These are phyloP conservation scores for Candida tallmaniae DNA, from an alignment of 805 yeast species.

Conservation along the genomic window DNA sequence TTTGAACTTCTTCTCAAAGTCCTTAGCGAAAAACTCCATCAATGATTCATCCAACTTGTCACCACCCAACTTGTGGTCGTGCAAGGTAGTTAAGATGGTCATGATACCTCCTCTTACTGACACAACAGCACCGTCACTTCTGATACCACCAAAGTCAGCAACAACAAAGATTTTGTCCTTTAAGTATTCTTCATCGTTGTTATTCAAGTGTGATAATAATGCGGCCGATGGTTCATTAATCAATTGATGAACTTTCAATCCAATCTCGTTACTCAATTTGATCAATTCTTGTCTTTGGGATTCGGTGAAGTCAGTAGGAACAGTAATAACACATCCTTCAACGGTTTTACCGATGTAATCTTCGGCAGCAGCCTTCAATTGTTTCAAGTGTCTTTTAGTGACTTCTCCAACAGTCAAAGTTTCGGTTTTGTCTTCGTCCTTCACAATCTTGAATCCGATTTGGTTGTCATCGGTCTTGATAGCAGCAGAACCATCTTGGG, in stretches of 20 bases:
- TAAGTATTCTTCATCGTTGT: conserved; percentile 41
- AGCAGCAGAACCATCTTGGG: conserved; percentile 53
- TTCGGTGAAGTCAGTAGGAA: conserved; percentile 83
- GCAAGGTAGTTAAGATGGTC: conserved; percentile 82
- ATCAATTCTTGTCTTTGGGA: conserved; percentile 64
- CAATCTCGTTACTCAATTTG: conserved; percentile 63
- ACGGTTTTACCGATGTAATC: conserved; percentile 82
- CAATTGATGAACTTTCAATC: conserved; percentile 76
- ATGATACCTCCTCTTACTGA: conserved; percentile 91
- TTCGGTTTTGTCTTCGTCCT: conserved; percentile 48
- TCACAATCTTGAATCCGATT: conserved; percentile 59
- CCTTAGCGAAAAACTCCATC: conserved; percentile 82
- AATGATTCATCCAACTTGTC: conserved; percentile 75
- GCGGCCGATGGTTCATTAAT: conserved; percentile 94
- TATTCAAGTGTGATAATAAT: conserved; percentile 68
- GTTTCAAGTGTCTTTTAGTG: conserved; percentile 75
- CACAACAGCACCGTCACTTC: conserved; percentile 93
- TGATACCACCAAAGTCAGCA: conserved; percentile 92
- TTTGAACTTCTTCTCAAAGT: conserved; percentile 84
- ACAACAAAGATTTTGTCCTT: conserved; percentile 81
- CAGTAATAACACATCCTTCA: conserved; percentile 81
- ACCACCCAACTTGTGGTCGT: conserved; percentile 84
- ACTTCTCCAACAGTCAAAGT: conserved; percentile 70
- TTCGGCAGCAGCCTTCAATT: conserved; percentile 82
- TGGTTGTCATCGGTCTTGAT: conserved; percentile 56